Percentiles rank a stretch among this genome's conserved stretches.
Conservation (phyloP, 768 basidiomycete species). For the Wakefieldia striispora region DNA sequence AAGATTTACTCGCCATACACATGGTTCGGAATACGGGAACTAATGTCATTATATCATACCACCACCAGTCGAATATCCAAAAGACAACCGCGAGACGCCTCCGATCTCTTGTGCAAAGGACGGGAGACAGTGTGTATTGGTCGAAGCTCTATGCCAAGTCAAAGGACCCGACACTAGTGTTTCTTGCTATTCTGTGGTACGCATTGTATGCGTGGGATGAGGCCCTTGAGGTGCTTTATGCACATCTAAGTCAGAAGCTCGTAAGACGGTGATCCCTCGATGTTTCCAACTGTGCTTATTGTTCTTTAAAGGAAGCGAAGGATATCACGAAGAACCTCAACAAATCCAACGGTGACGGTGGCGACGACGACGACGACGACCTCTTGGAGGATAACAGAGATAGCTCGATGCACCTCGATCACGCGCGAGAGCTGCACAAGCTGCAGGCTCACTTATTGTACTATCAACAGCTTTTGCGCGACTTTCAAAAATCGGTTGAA, state of each 20-base stretch:
- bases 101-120: conserved; percentile 30
- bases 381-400: conserved; percentile 17
- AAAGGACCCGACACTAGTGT: conserved; percentile 33
- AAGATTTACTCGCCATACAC: conserved; percentile 39
- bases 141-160: conserved; percentile 30
- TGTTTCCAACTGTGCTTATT: background rate
- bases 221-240: conserved; percentile 49
- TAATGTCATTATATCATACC: conserved; percentile 37
- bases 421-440: conserved; percentile 55
- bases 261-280: conserved; percentile 25
- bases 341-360: too few relatives aligned
- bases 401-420: conserved; percentile 34
- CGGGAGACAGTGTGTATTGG: conserved; percentile 38
- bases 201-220: conserved; percentile 64
- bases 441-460: conserved; percentile 58
- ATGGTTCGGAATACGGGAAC: conserved; percentile 30
- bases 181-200: conserved; percentile 52
- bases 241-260: conserved; percentile 45
- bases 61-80: conserved; percentile 24
- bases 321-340: conserved; percentile 22
- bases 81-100: conserved; percentile 30
- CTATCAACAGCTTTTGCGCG: conserved; percentile 51
- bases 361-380: too few relatives aligned
- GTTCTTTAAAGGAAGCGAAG: conserved; percentile 39
- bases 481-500: conserved; percentile 49